These are phyloP conservation scores for Corymbia calophylla DNA, from an alignment of 441 rosid species.

Conservation along the genomic window DNA sequence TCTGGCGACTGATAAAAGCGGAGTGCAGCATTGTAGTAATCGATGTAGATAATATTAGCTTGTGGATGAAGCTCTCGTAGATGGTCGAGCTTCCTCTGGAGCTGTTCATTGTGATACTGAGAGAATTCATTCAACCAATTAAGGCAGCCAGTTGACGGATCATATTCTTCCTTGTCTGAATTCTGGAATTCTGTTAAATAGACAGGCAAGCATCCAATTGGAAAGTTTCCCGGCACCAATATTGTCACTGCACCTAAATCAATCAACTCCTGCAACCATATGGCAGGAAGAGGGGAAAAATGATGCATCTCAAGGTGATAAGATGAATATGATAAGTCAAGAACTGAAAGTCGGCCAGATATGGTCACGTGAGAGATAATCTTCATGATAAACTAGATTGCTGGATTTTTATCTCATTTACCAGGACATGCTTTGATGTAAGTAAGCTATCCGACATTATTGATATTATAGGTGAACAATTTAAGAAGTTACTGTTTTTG, in stretches of 20 bases:
- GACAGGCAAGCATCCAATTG: conserved; percentile 24
- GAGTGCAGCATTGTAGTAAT: conserved; percentile 23
- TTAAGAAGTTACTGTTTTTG: background rate
- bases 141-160: conserved; percentile 29
- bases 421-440: background rate
- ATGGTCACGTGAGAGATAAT: background rate
- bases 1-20: conserved; percentile 21
- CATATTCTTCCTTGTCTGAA: conserved; percentile 18
- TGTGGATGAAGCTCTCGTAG: conserved; percentile 22
- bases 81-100: conserved; percentile 13
- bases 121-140: conserved; percentile 30
- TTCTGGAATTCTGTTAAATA: conserved; percentile 17
- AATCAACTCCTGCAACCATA: conserved; percentile 29
- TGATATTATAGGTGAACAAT: background rate
- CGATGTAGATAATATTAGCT: conserved; percentile 35
- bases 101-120: conserved; percentile 24
- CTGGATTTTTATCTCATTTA: background rate
- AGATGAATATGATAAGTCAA: background rate
- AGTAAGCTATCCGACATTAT: background rate
- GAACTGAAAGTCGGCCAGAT: background rate
- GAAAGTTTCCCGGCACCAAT: conserved; percentile 40
- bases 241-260: conserved; percentile 33
- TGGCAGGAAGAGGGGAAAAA: background rate
- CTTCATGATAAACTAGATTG: background rate
- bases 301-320: background rate